Base-by-base conservation (phyloP, 345 rosid genomes). In the Camelina laxa region DNA sequence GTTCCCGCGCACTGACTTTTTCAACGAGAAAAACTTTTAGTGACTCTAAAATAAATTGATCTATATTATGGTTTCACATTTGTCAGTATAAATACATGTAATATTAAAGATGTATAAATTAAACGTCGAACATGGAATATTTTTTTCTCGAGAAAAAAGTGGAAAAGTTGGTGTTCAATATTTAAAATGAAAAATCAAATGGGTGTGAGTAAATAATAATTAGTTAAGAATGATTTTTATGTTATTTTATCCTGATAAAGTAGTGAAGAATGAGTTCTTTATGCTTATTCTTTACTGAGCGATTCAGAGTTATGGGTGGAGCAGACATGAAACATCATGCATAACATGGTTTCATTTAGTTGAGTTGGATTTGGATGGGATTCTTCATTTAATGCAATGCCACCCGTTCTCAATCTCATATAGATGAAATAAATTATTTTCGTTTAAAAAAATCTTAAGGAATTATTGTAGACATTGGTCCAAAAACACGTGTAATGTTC, bases 401-500 rank as follows among this genome's bases (percentile, higher is more conserved):
- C 42, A 53, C 55, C 65, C n/a, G 8, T 55, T 76, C 65, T 27
- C n/a, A n/a, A 45, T 76, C 65, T 4, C 4, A 16, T 76, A 3
- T 62, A 50, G 38, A 49, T 42, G 48, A 27, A 42, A 61, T 69
- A 17, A 16, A 67, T 4, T 42, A 57, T 2, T 56, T 10, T 35
- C 0, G 21, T 27, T 27, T 27, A 27, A 7, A 33, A 66, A 74
- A 48, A 66, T 57, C 24, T 41, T 42, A 54, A 30, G 64, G 51
- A 76, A 45, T 69, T 54, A 76, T 76, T 55, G 55, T 20, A 62
- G 53, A 56, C 36, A 70, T 47, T 70, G 61, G 60, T 70, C 72
- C 71, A 57, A 66, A n/a, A 64, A 36, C 80, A 77, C 75, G 67
- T 70, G 80, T 47, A 48, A 57, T 77, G 80, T 70, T 73, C n/a